Evolutionary conservation across 371 early-diverging fungal genomes (phyloP), one percentile per base, ranked within the genome.

Genomic region (Hamiltosporidium tvaerminnensis): DNA sequence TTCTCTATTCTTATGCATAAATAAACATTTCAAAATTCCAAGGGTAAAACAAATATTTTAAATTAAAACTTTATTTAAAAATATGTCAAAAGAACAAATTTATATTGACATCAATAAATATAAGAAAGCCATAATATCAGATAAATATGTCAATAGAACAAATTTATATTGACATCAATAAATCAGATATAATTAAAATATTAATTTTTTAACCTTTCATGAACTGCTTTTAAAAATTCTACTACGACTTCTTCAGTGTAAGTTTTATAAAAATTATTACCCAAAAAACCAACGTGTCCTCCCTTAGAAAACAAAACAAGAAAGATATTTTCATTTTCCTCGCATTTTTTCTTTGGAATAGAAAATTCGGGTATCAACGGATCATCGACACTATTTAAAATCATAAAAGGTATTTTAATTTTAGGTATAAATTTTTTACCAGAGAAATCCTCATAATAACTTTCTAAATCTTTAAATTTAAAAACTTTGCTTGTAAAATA

Each of bases 331-430:
- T 48, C 41, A 56, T 74, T 77, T 30, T 62, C 53, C 16, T 61
- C 35, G 36, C 64, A 66, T 57, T 63, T 59, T 10, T 69, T 56
- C n/a, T 64, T 64, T 31, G 71, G 68, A 61, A 74, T 74, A 10
- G 67, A 66, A 49, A 60, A 39, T 23, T 52, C 48, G 1, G 77
- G 77, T 33, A 74, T 68, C 33, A 77, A 61, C 10, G 74, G 74
- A 61, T 77, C 77, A 57, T 77, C 77, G 14, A 59, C 59, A 35
- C 72, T 61, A 38, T 72, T 77, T 7, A 77, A 53, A 57, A 77
- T 69, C 34, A 77, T 47, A 23, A 72, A 60, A 12, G 74, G 74
- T 60, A 61, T 68, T 23, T 41, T 65, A 52, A 77, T 77, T 23
- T 63, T 41, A 4, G 53, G 31, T 2, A 77, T 63, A 53, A 62